Conservation (phyloP, 345 rosid genomes). For the Eucalyptus camaldulensis region DNA sequence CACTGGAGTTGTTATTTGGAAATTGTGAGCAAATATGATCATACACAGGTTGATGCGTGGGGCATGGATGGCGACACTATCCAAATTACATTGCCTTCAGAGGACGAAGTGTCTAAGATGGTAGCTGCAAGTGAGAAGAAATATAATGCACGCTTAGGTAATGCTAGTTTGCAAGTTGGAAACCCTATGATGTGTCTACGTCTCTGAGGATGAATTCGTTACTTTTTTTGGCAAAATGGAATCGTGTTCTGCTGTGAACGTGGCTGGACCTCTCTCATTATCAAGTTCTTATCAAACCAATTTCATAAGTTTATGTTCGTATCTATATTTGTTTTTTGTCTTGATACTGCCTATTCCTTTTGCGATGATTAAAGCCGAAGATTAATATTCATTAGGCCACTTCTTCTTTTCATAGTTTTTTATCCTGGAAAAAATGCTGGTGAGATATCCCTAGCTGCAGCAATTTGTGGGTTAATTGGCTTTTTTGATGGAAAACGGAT, state of each 20-base stretch:
- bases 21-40: not conserved
- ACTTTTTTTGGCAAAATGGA: not conserved
- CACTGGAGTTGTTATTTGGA: not conserved
- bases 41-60: slow-evolving; percentile 59
- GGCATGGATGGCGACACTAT: slow-evolving; percentile 77
- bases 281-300: not conserved
- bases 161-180: not conserved
- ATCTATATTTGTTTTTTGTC: not conserved
- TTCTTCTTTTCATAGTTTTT: not conserved
- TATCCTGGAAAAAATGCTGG: not conserved
- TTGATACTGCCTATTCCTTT: not conserved
- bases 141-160: slow-evolving; percentile 49
- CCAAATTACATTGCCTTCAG: slow-evolving; percentile 50
- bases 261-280: not conserved
- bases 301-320: not conserved
- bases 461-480: not conserved
- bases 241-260: not conserved
- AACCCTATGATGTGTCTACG: not conserved
- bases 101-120: slow-evolving; percentile 25
- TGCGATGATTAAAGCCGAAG: not conserved
- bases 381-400: not conserved
- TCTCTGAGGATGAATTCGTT: not conserved
- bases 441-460: not conserved
- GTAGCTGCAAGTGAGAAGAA: slow-evolving; percentile 36
- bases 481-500: not conserved